A percentile compares a stretch with the other conserved stretches of the same genome.
These are phyloP conservation scores for Camelina hispida DNA, from an alignment of 345 rosid genomes.

Conservation along the genomic window DNA sequence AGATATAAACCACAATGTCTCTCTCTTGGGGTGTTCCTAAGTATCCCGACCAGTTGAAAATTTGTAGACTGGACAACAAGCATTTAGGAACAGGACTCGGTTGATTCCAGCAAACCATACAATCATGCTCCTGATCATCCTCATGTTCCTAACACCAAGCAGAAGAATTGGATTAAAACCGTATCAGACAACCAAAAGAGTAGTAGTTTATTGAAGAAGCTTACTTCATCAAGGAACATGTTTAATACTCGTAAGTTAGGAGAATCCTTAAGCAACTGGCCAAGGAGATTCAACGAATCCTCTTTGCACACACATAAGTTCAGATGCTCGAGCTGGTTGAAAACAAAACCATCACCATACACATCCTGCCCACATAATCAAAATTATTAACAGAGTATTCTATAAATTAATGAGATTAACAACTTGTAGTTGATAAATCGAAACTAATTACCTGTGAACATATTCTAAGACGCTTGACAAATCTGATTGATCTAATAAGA, in stretches of 20 bases:
- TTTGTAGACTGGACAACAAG: not conserved
- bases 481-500: not conserved
- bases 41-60: not conserved
- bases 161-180: not conserved
- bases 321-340: not conserved
- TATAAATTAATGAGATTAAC: not conserved
- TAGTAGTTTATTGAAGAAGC: not conserved
- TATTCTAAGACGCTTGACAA: constrained; percentile 23
- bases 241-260: not conserved
- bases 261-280: not conserved
- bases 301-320: not conserved
- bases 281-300: not conserved
- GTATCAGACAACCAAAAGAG: not conserved
- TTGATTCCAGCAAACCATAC: not conserved
- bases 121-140: too few species aligned
- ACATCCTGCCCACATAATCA: not conserved
- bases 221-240: not conserved
- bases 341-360: not conserved
- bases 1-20: constrained; percentile 2
- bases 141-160: not conserved
- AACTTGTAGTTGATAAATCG: not conserved
- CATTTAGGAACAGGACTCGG: constrained; percentile 2
- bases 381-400: not conserved
- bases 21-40: not conserved
- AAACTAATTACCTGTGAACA: constrained; percentile 9